Evolutionary conservation across 2,329 filamentous ascomycete genomes (phyloP).

Genomic region (Ophiostoma fasciatum): DNA sequence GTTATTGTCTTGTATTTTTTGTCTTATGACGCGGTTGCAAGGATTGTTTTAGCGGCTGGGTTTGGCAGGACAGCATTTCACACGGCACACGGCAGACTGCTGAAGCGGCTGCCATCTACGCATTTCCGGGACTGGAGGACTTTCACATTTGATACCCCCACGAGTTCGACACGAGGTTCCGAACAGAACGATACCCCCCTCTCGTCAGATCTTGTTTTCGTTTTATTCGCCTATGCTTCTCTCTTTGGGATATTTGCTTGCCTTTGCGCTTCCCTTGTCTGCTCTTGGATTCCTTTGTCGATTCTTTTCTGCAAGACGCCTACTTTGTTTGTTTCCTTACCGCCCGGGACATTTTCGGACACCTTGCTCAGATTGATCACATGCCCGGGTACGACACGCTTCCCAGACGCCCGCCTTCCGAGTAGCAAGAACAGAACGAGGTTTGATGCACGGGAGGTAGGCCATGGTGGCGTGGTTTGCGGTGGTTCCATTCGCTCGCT

Average conservation of each 20-base stretch:
- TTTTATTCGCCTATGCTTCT: constrained; percentile 5
- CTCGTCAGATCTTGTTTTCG: constrained; percentile 7
- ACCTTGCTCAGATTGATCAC: no score
- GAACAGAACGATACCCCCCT: constrained; percentile 13
- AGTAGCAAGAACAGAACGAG: no score
- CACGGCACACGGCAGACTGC: constrained; percentile 1
- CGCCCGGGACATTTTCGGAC: no score
- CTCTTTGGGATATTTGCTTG: background rate
- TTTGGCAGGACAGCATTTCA: constrained; percentile 6
- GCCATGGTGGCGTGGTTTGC: no score
- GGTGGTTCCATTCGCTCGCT: background rate
- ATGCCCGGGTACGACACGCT: no score
- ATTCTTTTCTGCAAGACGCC: background rate
- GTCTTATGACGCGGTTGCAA: constrained; percentile 1
- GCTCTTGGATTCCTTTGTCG: background rate
- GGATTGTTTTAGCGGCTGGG: background rate
- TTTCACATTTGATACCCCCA: constrained; percentile 11
- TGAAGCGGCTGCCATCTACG: constrained; percentile 2
- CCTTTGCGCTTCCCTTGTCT: background rate
- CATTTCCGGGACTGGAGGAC: constrained; percentile 8
- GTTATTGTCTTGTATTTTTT: background rate
- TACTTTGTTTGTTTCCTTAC: background rate
- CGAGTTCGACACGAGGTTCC: constrained; percentile 6
- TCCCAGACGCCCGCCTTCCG: no score
- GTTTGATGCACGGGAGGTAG: no score